A percentile compares a stretch with the other conserved stretches of the same genome.
These are phyloP conservation scores for Dianthus caryophyllus DNA, from an alignment of 148 eudicot genomes.

Conservation along the genomic window DNA sequence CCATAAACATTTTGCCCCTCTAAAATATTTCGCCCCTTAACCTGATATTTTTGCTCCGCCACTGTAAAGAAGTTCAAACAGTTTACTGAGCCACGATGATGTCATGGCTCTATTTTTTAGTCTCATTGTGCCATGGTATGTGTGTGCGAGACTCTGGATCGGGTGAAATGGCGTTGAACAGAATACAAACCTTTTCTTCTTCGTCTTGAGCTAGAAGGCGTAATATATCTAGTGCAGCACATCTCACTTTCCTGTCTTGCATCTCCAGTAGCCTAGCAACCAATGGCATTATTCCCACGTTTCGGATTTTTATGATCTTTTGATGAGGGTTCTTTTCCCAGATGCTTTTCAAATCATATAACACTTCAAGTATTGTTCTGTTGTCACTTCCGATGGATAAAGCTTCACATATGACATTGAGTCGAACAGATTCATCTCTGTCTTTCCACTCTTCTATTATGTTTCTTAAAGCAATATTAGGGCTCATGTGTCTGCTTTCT, in stretches of 20 bases:
- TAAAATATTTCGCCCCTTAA: no score
- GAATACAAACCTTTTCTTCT: conserved; percentile 63
- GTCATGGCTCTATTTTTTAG: no score
- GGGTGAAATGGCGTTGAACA: background rate
- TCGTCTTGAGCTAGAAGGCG: conserved; percentile 55
- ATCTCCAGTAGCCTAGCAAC: conserved; percentile 64
- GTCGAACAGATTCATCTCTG: conserved; percentile 84
- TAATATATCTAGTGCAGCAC: conserved; percentile 71
- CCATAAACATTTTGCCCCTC: no score
- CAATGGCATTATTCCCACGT: conserved; percentile 54
- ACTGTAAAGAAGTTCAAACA: no score
- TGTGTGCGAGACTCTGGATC: background rate
- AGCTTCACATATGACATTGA: conserved; percentile 65
- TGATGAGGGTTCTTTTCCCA: conserved; percentile 45
- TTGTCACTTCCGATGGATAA: conserved; percentile 50
- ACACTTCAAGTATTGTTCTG: conserved; percentile 49
- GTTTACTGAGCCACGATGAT: no score
- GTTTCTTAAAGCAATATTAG: conserved; percentile 69
- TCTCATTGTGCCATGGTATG: background rate
- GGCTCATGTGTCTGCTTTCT: conserved; percentile 55
- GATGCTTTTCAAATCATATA: conserved; percentile 56
- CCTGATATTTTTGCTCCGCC: no score
- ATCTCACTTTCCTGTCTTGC: conserved; percentile 57
- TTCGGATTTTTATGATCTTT: conserved; percentile 54
- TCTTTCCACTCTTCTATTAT: conserved; percentile 94